Base-by-base conservation (phyloP, 495 filamentous ascomycete genomes). In the Talaromyces borbonicus region DNA sequence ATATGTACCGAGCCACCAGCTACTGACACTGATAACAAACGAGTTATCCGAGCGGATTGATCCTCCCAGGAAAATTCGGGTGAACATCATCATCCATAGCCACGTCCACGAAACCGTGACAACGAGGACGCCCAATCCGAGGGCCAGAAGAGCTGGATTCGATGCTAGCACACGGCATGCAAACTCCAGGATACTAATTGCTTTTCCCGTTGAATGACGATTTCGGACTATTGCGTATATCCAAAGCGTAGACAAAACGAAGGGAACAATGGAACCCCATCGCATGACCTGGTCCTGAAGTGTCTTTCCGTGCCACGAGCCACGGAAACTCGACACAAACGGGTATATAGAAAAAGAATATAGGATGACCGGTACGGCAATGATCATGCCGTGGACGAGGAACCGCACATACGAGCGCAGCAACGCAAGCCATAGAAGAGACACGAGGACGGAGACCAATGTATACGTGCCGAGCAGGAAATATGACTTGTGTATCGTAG, bases 31-130 rank as follows among this genome's bases (percentile, higher is more conserved):
- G 55, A 95, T 84, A 53, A 93, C 73, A 56, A 88, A 95, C 7
- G 72, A 74, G 12, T 74, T 62, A 14, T 66, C 71, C 32, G 59
- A 74, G 7, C 79, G 74, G 49, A 87, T 73, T 58, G 85, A 84
- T 3, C 89, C 92, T 15, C 83, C 86, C 31, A 96, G 77, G 60
- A 98, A 98, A 35, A 97, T 79, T 20, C 89, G 75, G 2, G 87
- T 92, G 62, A 98, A 98, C 92, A 97, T 96, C 53, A 80, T 77
- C 58, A 97, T 77, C 92, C 92, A 98, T 8, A 84, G 54, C 92
- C 92, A 98, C 2, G 88, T 95, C 85, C 90, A 97, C 6, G 76
- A 66, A 8, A 93, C 81, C 32, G 94, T 80, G 26, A 74, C 68
- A 8, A 68, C 72, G n/a, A 98, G 75, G 20, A 81, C 84, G 24